Evolutionary conservation across 2,329 filamentous ascomycete species (phyloP), one percentile per base, ranked within the genome.

Genomic region (Xylariaceae sp.): DNA sequence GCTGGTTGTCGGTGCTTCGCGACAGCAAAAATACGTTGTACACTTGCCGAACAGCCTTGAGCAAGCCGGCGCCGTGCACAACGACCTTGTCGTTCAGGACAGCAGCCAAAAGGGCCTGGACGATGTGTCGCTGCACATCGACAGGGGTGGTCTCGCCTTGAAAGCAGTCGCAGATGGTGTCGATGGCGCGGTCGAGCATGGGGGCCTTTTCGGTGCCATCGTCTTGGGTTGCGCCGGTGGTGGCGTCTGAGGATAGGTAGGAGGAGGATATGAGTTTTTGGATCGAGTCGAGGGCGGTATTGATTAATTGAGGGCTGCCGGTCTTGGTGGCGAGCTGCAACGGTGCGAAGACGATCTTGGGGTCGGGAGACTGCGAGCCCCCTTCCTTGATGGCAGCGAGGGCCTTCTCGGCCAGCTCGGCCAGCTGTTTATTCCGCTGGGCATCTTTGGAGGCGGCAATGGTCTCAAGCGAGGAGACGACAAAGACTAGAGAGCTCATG

Each of bases 91-190:
- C 94, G 68, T 97, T 97, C 59, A 99, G 77, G 13, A 99, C 94
- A 13, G 95, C 95, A 13, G 94, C 92, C 54, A 99, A 77, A 54
- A 99, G 78, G 2, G 94, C 97, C 74, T 99, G 97, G 69, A 99
- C 90, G 62, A 99, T 99, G 73, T 99, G 94, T 63, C 97, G 83
- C 71, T 99, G 94, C 44, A 97, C 88, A 70, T 97, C 93, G 47
- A 88, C 82, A 3, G 90, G 86, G 0, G 95, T 99, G 1, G 89
- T 89, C 74, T 99, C 94, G 67, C 94, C 93, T 68, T 97, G 92
- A 69, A 99, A 99, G 71, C 94, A 99, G 68, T 97, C 93, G 78
- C 94, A 99, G 77, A 99, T 99, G 34, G 94, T 96, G 73, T 99
- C 95, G 66, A 99, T 99, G 53, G 95, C 94, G 59, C 93, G 84